Evolutionary conservation across 2,329 filamentous ascomycete genomes (phyloP), one percentile per base, ranked within the genome.

Genomic region (Penicillium sclerotigenum): DNA sequence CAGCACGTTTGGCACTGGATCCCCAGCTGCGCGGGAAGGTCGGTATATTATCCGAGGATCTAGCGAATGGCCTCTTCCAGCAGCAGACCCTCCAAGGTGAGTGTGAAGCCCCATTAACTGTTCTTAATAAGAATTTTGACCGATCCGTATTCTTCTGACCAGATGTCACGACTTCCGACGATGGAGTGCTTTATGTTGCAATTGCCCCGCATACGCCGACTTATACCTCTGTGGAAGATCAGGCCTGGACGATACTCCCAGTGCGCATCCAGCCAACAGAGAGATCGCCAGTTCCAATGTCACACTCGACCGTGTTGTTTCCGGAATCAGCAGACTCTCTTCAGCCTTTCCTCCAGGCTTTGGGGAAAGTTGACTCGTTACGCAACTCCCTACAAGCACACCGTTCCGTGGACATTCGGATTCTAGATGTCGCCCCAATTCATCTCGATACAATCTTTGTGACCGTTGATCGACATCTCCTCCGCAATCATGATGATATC

Each of bases 361-460:
- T 95, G 43, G 87, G 90, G 65, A 84, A 86, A 67, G 77, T 90
- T 28, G 86, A 91, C 24, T 88, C 89, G 13, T 90, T 89, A 54
- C 91, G 89, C 71, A 81, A 90, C 43, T 82, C 86, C 26, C 85
- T 85, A 61, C 85, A 88, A 65, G 85, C 87, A 64, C 87, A 90
- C 64, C 84, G 86, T 60, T 86, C 89, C 9, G 88, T 97, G 61
- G 92, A 97, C 73, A 88, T 97, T 59, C 81, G 90, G 56, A 82
- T 95, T 26, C 79, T 95, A 56, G 89, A 96, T 69, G 89, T 94
- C 8, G 82, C 87, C 9, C 89, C 93, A 1, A 75, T 97, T 26
- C 82, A 87, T 2, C 78, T 97, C 26, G 90, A 97, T 58, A 90
- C 89, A 0, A 83, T 97, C 16, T 96, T 91, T 70, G 90, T 97